These are phyloP conservation scores for Selenicereus undatus DNA, from an alignment of 148 eudicot genomes.

Conservation along the genomic window DNA sequence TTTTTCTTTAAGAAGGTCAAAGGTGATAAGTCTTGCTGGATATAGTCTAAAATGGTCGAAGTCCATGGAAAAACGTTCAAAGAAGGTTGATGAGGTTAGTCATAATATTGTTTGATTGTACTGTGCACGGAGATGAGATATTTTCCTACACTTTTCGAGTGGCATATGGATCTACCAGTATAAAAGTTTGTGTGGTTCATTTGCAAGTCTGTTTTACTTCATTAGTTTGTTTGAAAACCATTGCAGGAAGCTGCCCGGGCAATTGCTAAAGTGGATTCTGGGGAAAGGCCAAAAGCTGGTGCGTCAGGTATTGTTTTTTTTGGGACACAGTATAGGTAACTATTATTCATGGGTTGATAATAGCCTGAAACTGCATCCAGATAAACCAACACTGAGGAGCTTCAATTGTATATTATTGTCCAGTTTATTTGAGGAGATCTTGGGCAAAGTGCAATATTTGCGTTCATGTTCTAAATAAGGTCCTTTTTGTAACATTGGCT, in stretches of 20 bases:
- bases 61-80: slow-evolving; percentile 72
- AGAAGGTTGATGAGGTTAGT: slow-evolving; percentile 79
- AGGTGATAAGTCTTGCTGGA: slow-evolving; percentile 82
- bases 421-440: not conserved
- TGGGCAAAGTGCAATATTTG: not conserved
- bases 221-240: not conserved
- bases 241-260: slow-evolving; percentile 73
- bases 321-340: slow-evolving; percentile 36
- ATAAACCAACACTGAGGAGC: slow-evolving; percentile 34
- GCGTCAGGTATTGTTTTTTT: slow-evolving; percentile 32
- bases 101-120: not conserved
- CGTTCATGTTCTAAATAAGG: not conserved
- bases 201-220: slow-evolving; percentile 4
- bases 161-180: not conserved
- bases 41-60: slow-evolving; percentile 94
- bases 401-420: slow-evolving; percentile 2
- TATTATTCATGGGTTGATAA: slow-evolving; percentile 54
- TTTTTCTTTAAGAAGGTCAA: slow-evolving; percentile 78
- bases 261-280: slow-evolving; percentile 53
- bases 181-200: not conserved
- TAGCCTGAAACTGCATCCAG: slow-evolving; percentile 45
- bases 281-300: slow-evolving; percentile 37
- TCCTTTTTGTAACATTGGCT: slow-evolving; percentile 4
- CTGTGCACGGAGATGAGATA: not conserved
- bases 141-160: not conserved